Evolutionary conservation across 2,329 filamentous ascomycete genomes (phyloP).

Genomic region (Colletotrichum simmondsii): DNA sequence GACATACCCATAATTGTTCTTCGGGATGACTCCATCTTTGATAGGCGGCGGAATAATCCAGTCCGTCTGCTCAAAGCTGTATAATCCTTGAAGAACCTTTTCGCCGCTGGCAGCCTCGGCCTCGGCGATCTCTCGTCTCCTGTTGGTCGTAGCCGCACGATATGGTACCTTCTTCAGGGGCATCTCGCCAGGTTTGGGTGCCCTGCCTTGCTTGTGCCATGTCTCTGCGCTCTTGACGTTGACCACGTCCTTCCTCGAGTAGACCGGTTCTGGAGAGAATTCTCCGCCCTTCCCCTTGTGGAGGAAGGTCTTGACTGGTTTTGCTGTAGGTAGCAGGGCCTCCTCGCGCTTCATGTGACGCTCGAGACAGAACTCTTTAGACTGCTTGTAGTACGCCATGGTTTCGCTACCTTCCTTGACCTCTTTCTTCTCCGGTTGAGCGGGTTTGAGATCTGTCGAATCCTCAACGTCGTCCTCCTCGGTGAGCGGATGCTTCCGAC

Average conservation of each 20-base stretch:
- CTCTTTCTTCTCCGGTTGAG: slow-evolving; percentile 78
- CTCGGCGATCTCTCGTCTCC: slow-evolving; percentile 90
- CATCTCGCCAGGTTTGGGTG: slow-evolving; percentile 74
- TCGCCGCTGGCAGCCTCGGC: slow-evolving; percentile 81
- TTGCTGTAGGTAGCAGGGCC: slow-evolving; percentile 76
- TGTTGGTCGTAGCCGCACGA: slow-evolving; percentile 87
- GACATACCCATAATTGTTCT: slow-evolving; percentile 82
- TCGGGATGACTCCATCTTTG: slow-evolving; percentile 85
- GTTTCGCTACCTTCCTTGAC: slow-evolving; percentile 82
- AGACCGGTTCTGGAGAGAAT: slow-evolving; percentile 83
- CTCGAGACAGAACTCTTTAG: slow-evolving; percentile 84
- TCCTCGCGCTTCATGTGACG: slow-evolving; percentile 93
- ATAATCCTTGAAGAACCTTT: slow-evolving; percentile 89
- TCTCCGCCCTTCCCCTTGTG: slow-evolving; percentile 80
- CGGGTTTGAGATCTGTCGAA: slow-evolving; percentile 77
- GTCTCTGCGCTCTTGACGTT: slow-evolving; percentile 92
- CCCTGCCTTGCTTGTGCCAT: slow-evolving; percentile 96
- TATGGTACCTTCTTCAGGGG: slow-evolving; percentile 91
- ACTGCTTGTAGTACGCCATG: slow-evolving; percentile 88
- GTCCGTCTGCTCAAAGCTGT: slow-evolving; percentile 85
- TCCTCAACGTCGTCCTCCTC: slow-evolving; percentile 85
- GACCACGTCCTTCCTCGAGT: slow-evolving; percentile 80
- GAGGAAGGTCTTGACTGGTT: slow-evolving; percentile 79
- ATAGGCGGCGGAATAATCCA: slow-evolving; percentile 96
- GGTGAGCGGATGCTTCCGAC: slow-evolving; percentile 65